These are phyloP conservation scores for Kingdonia uniflora DNA, from an alignment of 164 flowering plant genomes.

Conservation along the genomic window DNA sequence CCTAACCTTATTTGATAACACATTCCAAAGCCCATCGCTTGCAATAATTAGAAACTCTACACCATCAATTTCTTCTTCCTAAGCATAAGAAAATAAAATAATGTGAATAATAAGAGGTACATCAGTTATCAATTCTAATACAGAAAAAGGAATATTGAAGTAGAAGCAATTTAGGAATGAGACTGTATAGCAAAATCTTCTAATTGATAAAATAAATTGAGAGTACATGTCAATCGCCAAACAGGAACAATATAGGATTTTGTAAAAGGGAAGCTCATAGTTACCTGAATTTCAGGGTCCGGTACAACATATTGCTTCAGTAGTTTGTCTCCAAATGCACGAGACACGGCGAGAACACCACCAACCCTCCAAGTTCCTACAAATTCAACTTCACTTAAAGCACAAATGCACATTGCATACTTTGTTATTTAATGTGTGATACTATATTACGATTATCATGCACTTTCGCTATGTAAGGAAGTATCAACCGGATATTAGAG, in stretches of 20 bases:
- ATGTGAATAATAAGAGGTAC: no score
- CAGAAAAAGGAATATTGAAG: background rate
- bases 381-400: conserved; percentile 4
- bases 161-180: background rate
- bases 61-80: conserved; percentile 73
- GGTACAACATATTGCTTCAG: conserved; percentile 75
- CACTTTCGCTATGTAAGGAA: no score
- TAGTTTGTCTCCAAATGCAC: conserved; percentile 80
- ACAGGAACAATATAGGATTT: background rate
- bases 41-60: conserved; percentile 76
- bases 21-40: conserved; percentile 95
- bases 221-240: background rate
- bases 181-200: background rate
- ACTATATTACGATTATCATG: no score
- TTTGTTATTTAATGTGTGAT: no score
- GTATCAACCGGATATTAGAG: no score
- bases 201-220: background rate
- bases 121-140: no score
- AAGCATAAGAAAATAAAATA: background rate
- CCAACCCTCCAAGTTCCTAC: conserved; percentile 91
- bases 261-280: background rate
- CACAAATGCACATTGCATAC: no score
- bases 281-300: conserved; percentile 87
- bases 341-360: conserved; percentile 86
- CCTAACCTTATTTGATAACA: conserved; percentile 58